A percentile compares a stretch with the other conserved stretches of the same genome.
phyloP scores from a whole-genome alignment of 176 grass and related monocot genomes.

The Raddia distichophylla region DNA sequence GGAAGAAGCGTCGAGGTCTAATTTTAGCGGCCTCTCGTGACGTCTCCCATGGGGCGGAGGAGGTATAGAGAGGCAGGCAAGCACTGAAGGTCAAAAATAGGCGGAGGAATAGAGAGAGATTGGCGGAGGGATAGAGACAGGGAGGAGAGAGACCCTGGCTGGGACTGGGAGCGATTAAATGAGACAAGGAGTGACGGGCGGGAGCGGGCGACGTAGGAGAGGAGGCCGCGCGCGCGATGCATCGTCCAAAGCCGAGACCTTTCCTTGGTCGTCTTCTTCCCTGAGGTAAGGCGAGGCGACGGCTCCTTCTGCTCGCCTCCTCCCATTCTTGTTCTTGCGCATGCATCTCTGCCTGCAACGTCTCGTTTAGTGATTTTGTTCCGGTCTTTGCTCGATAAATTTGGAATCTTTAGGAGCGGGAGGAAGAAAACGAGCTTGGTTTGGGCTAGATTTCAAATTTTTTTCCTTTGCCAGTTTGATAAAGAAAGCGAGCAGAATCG shows the following conservation, averaged over 20 bases:
- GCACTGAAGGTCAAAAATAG: conserved; percentile 3
- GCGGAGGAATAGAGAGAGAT: conserved; percentile 4
- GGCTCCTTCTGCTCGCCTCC: neutral
- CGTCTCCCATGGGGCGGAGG: neutral
- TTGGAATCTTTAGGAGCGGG: neutral
- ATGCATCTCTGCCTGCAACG: neutral
- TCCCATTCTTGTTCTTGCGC: neutral
- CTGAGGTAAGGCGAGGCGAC: conserved; percentile 27
- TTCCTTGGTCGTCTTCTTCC: neutral
- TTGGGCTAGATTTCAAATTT: conserved; percentile 26
- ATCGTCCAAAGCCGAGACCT: conserved; percentile 5
- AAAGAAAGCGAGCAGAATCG: neutral
- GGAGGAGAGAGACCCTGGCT: neutral
- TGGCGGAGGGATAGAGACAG: neutral
- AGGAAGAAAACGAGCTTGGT: neutral
- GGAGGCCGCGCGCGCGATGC: neutral
- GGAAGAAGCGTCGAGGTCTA: neutral
- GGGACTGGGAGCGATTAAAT: neutral
- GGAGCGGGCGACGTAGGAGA: neutral
- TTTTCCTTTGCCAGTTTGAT: neutral
- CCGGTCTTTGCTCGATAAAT: neutral
- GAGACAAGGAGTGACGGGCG: neutral
- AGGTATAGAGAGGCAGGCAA: neutral
- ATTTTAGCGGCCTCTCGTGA: neutral
- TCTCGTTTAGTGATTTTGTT: neutral